Evolutionary conservation across 2,329 filamentous ascomycete genomes (phyloP).

Genomic region (Colletotrichum phormii): DNA sequence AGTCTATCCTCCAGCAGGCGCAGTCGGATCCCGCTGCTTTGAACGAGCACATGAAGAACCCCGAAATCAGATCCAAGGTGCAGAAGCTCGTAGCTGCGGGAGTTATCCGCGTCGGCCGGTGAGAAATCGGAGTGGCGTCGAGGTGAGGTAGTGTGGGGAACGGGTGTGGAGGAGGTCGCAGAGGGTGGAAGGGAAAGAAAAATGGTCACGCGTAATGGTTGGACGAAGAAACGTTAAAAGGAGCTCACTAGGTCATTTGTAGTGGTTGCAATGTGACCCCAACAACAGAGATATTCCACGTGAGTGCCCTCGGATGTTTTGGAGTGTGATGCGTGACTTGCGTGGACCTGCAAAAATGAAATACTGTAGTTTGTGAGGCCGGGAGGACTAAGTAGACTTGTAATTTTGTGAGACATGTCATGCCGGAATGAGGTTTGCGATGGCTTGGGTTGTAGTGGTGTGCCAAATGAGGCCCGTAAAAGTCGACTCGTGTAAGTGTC

Average conservation of each 20-base stretch:
- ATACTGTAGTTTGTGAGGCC: neutral
- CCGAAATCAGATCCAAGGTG: conserved; percentile 85
- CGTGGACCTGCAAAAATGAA: neutral
- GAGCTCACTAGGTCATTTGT: conserved; percentile 31
- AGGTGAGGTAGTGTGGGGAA: neutral
- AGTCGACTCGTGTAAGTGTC: conserved; percentile 31
- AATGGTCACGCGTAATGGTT: conserved; percentile 37
- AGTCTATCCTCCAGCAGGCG: conserved; percentile 95
- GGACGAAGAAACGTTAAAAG: conserved; percentile 36
- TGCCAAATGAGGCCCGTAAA: conserved; percentile 4
- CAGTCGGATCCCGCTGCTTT: conserved; percentile 93
- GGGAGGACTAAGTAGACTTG: neutral
- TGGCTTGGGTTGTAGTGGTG: neutral
- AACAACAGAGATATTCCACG: conserved; percentile 32
- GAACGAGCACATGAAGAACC: conserved; percentile 97
- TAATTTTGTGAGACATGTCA: conserved; percentile 4
- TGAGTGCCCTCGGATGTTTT: conserved; percentile 14
- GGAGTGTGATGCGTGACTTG: conserved; percentile 24
- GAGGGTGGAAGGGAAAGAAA: neutral
- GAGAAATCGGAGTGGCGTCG: conserved; percentile 8
- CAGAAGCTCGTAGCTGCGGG: conserved; percentile 95
- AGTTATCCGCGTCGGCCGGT: conserved; percentile 81
- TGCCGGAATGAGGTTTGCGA: neutral
- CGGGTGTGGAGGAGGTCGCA: neutral
- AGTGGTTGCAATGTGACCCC: conserved; percentile 37